Evolutionary conservation across 192 early-diverging fungal species (phyloP).

Genomic region (Coemansia sp.): DNA sequence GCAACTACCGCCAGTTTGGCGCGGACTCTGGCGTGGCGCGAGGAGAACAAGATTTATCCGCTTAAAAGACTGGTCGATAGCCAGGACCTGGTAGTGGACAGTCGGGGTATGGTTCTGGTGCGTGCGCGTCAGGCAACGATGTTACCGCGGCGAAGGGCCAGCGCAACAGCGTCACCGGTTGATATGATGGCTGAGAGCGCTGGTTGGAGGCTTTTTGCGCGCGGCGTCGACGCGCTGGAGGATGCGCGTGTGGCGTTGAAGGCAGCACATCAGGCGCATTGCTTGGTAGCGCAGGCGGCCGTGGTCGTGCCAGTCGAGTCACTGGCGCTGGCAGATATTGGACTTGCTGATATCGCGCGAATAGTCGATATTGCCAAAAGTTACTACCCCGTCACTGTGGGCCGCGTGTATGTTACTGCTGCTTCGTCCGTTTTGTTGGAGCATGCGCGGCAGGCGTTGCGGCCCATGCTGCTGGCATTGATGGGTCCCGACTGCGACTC

Average conservation of each 20-base stretch:
- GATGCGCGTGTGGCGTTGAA: constrained; percentile 47
- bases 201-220: constrained; percentile 23
- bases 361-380: constrained; percentile 15
- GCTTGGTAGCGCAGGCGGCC: constrained; percentile 14
- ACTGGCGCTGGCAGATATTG: constrained; percentile 32
- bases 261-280: constrained; percentile 7
- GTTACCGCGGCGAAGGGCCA: constrained; percentile 12
- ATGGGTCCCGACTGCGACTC: background rate
- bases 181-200: background rate
- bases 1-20: constrained; percentile 5
- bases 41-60: constrained; percentile 47
- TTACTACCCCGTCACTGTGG: constrained; percentile 30
- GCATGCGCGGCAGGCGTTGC: constrained; percentile 36
- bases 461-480: constrained; percentile 17
- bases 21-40: constrained; percentile 41
- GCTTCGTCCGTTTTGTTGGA: constrained; percentile 45
- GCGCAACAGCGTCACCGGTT: background rate
- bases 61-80: background rate
- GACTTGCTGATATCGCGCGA: background rate
- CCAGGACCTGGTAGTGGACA: constrained; percentile 16
- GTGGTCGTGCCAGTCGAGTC: constrained; percentile 45
- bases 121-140: constrained; percentile 27
- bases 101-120: constrained; percentile 31
- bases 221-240: constrained; percentile 35
- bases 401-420: constrained; percentile 40